Percentiles rank a stretch among this genome's conserved stretches.
phyloP scores from a whole-genome alignment of 176 grass and related monocot species.

The Themeda triandra region DNA sequence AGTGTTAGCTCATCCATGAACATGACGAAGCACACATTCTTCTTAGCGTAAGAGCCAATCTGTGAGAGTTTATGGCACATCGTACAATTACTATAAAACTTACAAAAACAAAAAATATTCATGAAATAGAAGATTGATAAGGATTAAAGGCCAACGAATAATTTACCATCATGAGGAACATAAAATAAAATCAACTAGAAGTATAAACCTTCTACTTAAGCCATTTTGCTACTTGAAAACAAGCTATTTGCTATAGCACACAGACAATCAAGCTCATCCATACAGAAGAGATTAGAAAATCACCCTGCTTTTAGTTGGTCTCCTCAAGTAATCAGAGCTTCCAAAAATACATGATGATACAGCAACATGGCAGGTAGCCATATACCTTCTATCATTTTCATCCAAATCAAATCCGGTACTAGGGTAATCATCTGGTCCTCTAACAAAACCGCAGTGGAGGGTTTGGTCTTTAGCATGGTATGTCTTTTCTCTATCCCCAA shows the following conservation, averaged over 20 bases:
- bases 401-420: constrained; percentile 67
- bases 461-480: constrained; percentile 74
- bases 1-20: constrained; percentile 84
- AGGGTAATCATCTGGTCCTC: constrained; percentile 41
- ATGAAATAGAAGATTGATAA: constrained; percentile 2
- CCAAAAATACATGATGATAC: constrained; percentile 97
- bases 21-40: constrained; percentile 95
- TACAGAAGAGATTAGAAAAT: constrained; percentile 20
- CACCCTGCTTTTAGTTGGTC: constrained; percentile 84
- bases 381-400: constrained; percentile 63
- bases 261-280: not conserved
- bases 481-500: constrained; percentile 71
- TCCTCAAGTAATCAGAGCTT: constrained; percentile 87
- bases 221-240: constrained; percentile 22
- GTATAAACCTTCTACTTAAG: not conserved
- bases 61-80: constrained; percentile 49
- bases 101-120: not conserved
- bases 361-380: constrained; percentile 61
- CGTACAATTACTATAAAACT: constrained; percentile 21
- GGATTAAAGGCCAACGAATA: not conserved
- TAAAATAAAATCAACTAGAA: not conserved
- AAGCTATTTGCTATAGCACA: not conserved
- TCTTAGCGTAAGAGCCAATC: constrained; percentile 73
- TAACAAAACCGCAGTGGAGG: constrained; percentile 84
- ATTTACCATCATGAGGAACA: not conserved